Evolutionary conservation across 768 basidiomycete species (phyloP).

Genomic region (Russula foetens): DNA sequence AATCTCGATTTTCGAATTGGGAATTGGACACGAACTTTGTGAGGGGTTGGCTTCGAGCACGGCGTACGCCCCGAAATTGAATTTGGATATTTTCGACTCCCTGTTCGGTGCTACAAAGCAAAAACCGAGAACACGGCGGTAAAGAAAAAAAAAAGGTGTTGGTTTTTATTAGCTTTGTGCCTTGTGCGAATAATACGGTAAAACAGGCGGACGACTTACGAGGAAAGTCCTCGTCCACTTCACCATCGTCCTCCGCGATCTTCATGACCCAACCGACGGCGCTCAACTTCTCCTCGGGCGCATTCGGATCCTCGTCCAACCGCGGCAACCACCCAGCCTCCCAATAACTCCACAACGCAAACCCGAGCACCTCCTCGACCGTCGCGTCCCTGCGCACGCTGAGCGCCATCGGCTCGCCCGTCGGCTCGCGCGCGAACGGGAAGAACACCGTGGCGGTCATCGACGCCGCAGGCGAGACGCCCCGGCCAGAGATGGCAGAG

Average conservation of each 20-base stretch:
- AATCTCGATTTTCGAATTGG: not conserved
- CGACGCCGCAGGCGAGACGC: constrained; percentile 46
- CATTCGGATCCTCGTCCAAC: constrained; percentile 55
- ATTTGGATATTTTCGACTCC: constrained; percentile 75
- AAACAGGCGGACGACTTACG: constrained; percentile 43
- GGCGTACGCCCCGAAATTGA: constrained; percentile 86
- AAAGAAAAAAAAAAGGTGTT: no score
- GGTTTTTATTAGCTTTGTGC: no score
- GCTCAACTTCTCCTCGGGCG: constrained; percentile 57
- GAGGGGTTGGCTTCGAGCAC: constrained; percentile 65
- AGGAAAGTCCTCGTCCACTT: constrained; percentile 98
- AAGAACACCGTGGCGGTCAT: constrained; percentile 74
- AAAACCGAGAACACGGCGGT: no score
- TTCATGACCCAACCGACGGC: constrained; percentile 88
- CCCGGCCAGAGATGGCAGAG: constrained; percentile 74
- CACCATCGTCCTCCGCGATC: constrained; percentile 94
- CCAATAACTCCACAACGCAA: constrained; percentile 88
- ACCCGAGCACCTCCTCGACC: constrained; percentile 94
- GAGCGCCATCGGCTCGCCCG: constrained; percentile 55
- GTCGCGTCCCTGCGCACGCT: constrained; percentile 82
- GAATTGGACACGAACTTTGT: constrained; percentile 44
- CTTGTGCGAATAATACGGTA: no score
- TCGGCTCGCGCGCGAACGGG: constrained; percentile 62
- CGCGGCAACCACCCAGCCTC: constrained; percentile 78
- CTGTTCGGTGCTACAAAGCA: constrained; percentile 80